phyloP scores from a whole-genome alignment of 1,284 basidiomycete genomes.

The Cryptococcus wingfieldii region DNA sequence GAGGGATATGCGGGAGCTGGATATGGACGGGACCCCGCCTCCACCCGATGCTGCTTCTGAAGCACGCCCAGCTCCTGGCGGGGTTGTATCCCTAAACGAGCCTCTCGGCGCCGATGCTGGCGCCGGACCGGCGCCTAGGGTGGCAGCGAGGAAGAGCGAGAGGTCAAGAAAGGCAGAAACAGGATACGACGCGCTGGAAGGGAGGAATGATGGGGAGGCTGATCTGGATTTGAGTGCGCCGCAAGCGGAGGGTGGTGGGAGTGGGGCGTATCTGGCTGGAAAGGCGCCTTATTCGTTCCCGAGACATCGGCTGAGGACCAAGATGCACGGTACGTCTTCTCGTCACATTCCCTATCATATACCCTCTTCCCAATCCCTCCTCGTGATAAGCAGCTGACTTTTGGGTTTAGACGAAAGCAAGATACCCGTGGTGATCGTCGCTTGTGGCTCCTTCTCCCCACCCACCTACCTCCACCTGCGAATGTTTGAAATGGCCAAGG shows the following conservation, averaged over 20 bases:
- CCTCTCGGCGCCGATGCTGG: not conserved
- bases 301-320: constrained; percentile 45
- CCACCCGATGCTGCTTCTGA: not conserved
- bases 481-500: constrained; percentile 98
- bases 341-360: not conserved
- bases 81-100: not conserved
- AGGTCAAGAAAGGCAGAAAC: constrained; percentile 17
- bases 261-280: constrained; percentile 39
- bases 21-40: not conserved
- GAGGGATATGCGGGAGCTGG: not conserved
- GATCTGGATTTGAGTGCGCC: constrained; percentile 44
- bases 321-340: constrained; percentile 47
- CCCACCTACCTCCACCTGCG: constrained; percentile 61
- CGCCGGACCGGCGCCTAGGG: not conserved
- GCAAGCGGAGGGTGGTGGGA: constrained; percentile 34
- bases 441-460: constrained; percentile 56
- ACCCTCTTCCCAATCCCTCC: not conserved
- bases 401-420: constrained; percentile 47
- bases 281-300: constrained; percentile 48
- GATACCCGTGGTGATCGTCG: constrained; percentile 53
- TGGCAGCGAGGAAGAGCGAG: not conserved
- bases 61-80: not conserved
- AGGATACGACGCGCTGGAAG: constrained; percentile 40
- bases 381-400: constrained; percentile 5
- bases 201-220: constrained; percentile 47